Evolutionary conservation across 2,329 filamentous ascomycete species (phyloP), one percentile per base, ranked within the genome.

Genomic region (Diaporthe velutina): DNA sequence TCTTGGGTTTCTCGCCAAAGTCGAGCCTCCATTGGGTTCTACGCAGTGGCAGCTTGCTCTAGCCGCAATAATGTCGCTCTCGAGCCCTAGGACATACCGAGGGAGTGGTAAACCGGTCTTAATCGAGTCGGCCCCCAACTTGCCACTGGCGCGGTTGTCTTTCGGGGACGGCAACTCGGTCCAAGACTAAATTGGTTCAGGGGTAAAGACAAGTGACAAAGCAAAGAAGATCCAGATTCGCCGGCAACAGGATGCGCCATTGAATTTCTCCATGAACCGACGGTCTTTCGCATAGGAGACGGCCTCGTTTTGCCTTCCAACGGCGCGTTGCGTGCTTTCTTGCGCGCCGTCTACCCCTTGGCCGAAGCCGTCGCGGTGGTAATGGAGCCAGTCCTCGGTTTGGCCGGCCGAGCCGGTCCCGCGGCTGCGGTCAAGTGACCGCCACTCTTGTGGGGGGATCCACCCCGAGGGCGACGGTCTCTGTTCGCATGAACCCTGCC

Each of bases 341-440:
- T 38, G 45, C 45, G 64, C 15, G 8, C 45, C 45, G 64, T 33
- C n/a, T 25, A 40, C 30, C 64, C 64, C 60, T 28, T 38, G 64
- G 3, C 61, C 30, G 64, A 67, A 52, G 64, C 64, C 33, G 64
- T 52, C 28, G 45, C 48, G 45, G 42, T 67, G 42, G 61, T 25
- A 52, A 38, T 67, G 64, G 61, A 52, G 61, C 45, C 17, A n/a
- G 22, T 35, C 22, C 33, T 67, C 64, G 64, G 64, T 52, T 67
- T 67, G 30, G 30, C 64, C 64, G 64, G 64, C 64, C 64, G 64
- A 67, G 45, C 64, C 64, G 64, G 45, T 38, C 64, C 64, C 64
- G 45, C 30, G 64, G 64, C 45, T 52, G 28, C 64, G 45, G 30
- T 67, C 64, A 67, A 52, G 64, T 67, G 64, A 67, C 64, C 64